Conservation (phyloP, 805 yeast genomes). For the Saturnispora hagleri region DNA sequence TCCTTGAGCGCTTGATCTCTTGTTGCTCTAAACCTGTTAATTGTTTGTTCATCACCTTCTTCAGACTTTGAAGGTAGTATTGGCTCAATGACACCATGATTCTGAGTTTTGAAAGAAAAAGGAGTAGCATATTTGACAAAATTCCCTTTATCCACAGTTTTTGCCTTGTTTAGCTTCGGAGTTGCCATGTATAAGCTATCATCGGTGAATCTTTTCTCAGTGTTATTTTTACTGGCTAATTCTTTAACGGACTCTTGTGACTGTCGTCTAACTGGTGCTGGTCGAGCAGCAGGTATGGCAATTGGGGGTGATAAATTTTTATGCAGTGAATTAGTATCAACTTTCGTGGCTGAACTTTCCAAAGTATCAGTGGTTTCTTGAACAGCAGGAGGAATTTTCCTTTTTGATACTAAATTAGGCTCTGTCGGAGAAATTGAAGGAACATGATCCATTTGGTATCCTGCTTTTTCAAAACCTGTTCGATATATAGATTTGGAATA, state of each 20-base stretch:
- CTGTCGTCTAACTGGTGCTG: not conserved
- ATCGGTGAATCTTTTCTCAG: conserved; percentile 5
- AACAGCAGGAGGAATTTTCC: conserved; percentile 1
- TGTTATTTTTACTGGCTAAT: not conserved
- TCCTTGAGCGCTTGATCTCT: conserved; percentile 29
- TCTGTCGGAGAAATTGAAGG: conserved; percentile 5
- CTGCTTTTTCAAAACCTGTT: conserved; percentile 30
- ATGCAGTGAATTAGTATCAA: not conserved
- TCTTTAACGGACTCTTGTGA: not conserved
- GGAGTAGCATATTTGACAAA: conserved; percentile 13
- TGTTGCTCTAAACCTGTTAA: conserved; percentile 22
- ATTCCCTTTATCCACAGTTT: not conserved
- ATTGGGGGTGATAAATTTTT: not conserved
- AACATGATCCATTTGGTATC: conserved; percentile 24
- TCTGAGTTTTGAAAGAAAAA: conserved; percentile 15
- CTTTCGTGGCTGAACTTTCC: not conserved
- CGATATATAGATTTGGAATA: conserved; percentile 28
- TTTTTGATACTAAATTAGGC: not conserved
- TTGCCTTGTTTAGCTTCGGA: not conserved
- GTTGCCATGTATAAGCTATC: conserved; percentile 1
- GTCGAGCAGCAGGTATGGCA: not conserved
- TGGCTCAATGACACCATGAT: conserved; percentile 23
- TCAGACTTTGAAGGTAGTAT: conserved; percentile 24
- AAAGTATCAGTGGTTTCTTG: not conserved
- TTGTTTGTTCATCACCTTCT: conserved; percentile 19